A percentile compares a stretch with the other conserved stretches of the same genome.
Evolutionary conservation across 1,139 yeast species (phyloP).

Genomic region (Yamadazyma membranifaciens): DNA sequence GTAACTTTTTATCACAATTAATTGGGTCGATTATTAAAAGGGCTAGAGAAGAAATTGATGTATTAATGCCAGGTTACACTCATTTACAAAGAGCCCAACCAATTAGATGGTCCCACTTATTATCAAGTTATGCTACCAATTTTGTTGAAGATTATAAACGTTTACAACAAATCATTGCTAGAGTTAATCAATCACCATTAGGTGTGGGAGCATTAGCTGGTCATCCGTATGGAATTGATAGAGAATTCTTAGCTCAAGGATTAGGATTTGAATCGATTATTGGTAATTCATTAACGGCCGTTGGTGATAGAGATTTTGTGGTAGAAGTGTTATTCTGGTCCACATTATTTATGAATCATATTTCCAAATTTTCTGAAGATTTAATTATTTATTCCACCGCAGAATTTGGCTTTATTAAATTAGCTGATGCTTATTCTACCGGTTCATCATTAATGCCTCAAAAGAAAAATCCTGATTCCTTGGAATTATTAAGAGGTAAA

Average conservation of each 20-base stretch:
- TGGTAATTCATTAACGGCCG: constrained; percentile 94
- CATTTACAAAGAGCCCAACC: constrained; percentile 99
- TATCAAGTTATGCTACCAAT: constrained; percentile 91
- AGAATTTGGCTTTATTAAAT: constrained; percentile 89
- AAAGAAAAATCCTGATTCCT: constrained; percentile 95
- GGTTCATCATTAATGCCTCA: constrained; percentile 99
- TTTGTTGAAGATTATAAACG: constrained; percentile 88
- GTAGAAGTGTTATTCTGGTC: constrained; percentile 98
- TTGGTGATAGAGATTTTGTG: constrained; percentile 95
- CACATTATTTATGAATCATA: constrained; percentile 91
- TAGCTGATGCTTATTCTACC: constrained; percentile 97
- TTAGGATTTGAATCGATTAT: constrained; percentile 81
- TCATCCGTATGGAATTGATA: constrained; percentile 96
- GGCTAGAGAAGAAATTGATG: constrained; percentile 82
- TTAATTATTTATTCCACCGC: constrained; percentile 94
- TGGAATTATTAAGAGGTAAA: constrained; percentile 93
- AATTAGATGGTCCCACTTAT: constrained; percentile 98
- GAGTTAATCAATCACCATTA: constrained; percentile 86
- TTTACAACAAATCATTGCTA: constrained; percentile 70
- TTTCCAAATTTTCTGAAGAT: constrained; percentile 92
- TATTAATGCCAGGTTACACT: constrained; percentile 97
- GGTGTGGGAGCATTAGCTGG: constrained; percentile 99
- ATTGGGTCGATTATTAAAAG: constrained; percentile 68
- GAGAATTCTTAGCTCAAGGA: constrained; percentile 79
- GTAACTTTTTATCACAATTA: constrained; percentile 57